These are phyloP conservation scores for Chlorociboria aeruginascens DNA, from an alignment of 495 filamentous ascomycete species.

Conservation along the genomic window DNA sequence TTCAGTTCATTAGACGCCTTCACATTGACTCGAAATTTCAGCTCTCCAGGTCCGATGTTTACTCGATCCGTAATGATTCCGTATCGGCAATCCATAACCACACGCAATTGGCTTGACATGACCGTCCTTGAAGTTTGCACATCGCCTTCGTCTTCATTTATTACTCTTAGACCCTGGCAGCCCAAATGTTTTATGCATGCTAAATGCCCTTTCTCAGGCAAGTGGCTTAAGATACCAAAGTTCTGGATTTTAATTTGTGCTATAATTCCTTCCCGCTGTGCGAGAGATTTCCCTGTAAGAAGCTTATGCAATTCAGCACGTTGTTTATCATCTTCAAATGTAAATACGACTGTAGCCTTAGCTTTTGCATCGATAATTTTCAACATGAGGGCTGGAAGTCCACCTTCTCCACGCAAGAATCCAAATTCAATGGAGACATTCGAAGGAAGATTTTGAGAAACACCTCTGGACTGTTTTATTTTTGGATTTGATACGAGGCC, in stretches of 20 bases:
- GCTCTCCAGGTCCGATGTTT: slow-evolving; percentile 63
- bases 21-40: slow-evolving; percentile 49
- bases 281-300: slow-evolving; percentile 52
- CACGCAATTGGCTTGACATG: slow-evolving; percentile 55
- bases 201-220: background rate
- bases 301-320: slow-evolving; percentile 53
- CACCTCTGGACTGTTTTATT: slow-evolving; percentile 59
- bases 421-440: slow-evolving; percentile 59
- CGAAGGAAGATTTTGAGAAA: slow-evolving; percentile 50
- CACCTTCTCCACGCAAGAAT: slow-evolving; percentile 54
- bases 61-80: slow-evolving; percentile 65
- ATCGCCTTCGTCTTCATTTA: slow-evolving; percentile 23
- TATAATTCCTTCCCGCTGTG: slow-evolving; percentile 46
- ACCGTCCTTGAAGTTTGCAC: slow-evolving; percentile 40
- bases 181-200: slow-evolving; percentile 13
- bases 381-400: slow-evolving; percentile 52
- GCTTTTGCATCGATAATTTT: slow-evolving; percentile 54
- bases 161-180: slow-evolving; percentile 32
- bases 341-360: slow-evolving; percentile 56
- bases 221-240: slow-evolving; percentile 36
- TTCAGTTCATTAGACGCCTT: slow-evolving; percentile 37
- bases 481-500: slow-evolving; percentile 62
- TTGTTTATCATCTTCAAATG: slow-evolving; percentile 58
- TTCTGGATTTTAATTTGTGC: slow-evolving; percentile 49
- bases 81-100: slow-evolving; percentile 52